phyloP scores from a whole-genome alignment of 2,329 filamentous ascomycete species.

The Neophaeococcomyces aloes region DNA sequence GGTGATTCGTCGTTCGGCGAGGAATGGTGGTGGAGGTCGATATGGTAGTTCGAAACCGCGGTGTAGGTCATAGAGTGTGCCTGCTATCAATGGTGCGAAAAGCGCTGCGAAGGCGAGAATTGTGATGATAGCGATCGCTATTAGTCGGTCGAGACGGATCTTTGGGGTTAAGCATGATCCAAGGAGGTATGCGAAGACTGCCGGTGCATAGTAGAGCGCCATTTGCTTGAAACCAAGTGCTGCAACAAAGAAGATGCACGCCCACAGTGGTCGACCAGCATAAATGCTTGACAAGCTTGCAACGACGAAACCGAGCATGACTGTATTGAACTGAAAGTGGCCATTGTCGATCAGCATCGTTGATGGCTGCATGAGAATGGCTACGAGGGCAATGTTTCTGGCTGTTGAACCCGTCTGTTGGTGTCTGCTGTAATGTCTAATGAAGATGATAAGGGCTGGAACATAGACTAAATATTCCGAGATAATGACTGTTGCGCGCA shows the following conservation, averaged over 20 bases:
- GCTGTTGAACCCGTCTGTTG: conserved; percentile 73
- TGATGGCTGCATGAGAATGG: conserved; percentile 82
- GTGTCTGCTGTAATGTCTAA: conserved; percentile 66
- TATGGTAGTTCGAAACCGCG: conserved; percentile 52
- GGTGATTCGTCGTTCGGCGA: conserved; percentile 47
- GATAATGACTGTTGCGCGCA: conserved; percentile 81
- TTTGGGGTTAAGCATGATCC: conserved; percentile 73
- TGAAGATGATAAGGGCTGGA: conserved; percentile 74
- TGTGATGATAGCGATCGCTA: conserved; percentile 67
- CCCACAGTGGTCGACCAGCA: conserved; percentile 75
- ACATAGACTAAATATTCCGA: conserved; percentile 88
- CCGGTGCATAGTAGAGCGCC: conserved; percentile 93
- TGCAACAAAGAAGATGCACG: conserved; percentile 83
- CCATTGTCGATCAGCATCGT: conserved; percentile 90
- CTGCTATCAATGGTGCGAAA: conserved; percentile 62
- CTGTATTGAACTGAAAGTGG: conserved; percentile 96
- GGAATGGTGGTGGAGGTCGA: conserved; percentile 51
- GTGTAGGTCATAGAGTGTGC: conserved; percentile 58
- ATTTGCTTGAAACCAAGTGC: conserved; percentile 98
- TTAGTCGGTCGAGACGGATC: conserved; percentile 55
- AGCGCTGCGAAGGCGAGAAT: conserved; percentile 62
- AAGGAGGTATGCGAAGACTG: conserved; percentile 82
- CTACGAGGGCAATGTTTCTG: conserved; percentile 71
- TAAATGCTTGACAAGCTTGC: conserved; percentile 82
- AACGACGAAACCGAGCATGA: conserved; percentile 87